Base-by-base conservation (phyloP, 2,329 filamentous ascomycete genomes). In the Fusarium redolens region DNA sequence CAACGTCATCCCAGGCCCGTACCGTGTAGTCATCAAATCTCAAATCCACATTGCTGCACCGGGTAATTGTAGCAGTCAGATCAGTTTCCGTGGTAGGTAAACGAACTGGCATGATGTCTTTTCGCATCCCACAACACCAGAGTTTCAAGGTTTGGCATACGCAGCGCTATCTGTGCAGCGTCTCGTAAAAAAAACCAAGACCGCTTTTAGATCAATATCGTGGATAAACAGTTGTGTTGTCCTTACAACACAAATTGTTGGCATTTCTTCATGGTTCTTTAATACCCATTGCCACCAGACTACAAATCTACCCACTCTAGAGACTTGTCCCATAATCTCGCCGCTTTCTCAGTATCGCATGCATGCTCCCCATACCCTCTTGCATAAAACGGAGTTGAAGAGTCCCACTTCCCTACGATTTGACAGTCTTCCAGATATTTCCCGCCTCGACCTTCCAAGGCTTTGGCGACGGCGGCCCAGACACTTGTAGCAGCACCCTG, bases 371-470 rank as follows among this genome's bases (percentile, higher is more conserved):
- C 64, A n/a, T 45, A 35, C 0, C 64, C 64, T 38, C 51, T 64
- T 25, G 14, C 44, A 18, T 59, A 66, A 4, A 50, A 8, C 0
- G 31, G 40, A 18, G 28, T 25, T 7, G 33, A 44, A 5, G 44
- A 5, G 14, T 66, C 51, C 51, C 51, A 66, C 4, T 59, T 66
- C 15, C 51, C 51, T 5, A 51, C 41, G 7, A 66, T 51, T 4
- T 66, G 64, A 18, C 64, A 66, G 20, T 66, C 44, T 20, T 66
- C 64, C 1, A 66, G 61, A 7, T 66, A 66, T 7, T 35, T 66
- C 3, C 64, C 64, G 1, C 61, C 63, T n/a, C 60, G 10, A 0
- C 61, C 64, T 35, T 66, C 61, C 6, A 66, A 20, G 4, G 33
- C 64, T 3, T 59, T 0, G 7, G 64, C 61, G 20, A 35, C 38